A percentile compares a stretch with the other conserved stretches of the same genome.
Conservation (phyloP, 768 basidiomycete species). For the Pluteus cervinus region DNA sequence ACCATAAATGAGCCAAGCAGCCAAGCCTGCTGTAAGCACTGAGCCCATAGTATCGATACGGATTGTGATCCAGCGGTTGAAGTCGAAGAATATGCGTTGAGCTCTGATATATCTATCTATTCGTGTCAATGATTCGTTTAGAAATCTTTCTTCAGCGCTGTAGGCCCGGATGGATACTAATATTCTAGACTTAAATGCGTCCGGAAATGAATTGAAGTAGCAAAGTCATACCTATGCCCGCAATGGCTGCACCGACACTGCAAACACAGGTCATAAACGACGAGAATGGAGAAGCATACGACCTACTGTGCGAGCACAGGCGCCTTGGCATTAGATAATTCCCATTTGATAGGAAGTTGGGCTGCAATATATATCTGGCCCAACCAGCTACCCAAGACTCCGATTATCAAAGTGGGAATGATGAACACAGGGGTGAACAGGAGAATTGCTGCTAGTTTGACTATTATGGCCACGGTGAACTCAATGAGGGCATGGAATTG, state of each 20-base stretch:
- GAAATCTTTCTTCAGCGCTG: constrained; percentile 45
- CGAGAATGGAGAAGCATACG: neutral
- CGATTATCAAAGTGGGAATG: constrained; percentile 18
- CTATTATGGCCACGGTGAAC: constrained; percentile 28
- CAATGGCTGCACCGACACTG: constrained; percentile 51
- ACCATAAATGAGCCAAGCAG: constrained; percentile 44
- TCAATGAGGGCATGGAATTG: constrained; percentile 21
- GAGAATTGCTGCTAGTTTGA: constrained; percentile 36
- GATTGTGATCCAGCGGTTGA: constrained; percentile 38
- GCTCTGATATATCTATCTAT: constrained; percentile 46
- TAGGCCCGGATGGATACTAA: constrained; percentile 58
- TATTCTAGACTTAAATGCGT: neutral
- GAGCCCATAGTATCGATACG: constrained; percentile 53
- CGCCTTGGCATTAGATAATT: constrained; percentile 36
- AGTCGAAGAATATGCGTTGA: constrained; percentile 40
- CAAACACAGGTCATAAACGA: neutral
- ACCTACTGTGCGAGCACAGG: constrained; percentile 43
- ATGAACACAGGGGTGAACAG: constrained; percentile 36
- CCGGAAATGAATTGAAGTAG: neutral
- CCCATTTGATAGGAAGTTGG: constrained; percentile 40
- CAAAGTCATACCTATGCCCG: constrained; percentile 37
- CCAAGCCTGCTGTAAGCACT: constrained; percentile 45
- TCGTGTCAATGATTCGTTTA: constrained; percentile 32
- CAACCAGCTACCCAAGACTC: constrained; percentile 10
- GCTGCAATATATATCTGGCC: constrained; percentile 36